Percentiles rank a stretch among this genome's conserved stretches.
These are phyloP conservation scores for Diaporthe vaccinii DNA, from an alignment of 2,329 filamentous ascomycete genomes.

Conservation along the genomic window DNA sequence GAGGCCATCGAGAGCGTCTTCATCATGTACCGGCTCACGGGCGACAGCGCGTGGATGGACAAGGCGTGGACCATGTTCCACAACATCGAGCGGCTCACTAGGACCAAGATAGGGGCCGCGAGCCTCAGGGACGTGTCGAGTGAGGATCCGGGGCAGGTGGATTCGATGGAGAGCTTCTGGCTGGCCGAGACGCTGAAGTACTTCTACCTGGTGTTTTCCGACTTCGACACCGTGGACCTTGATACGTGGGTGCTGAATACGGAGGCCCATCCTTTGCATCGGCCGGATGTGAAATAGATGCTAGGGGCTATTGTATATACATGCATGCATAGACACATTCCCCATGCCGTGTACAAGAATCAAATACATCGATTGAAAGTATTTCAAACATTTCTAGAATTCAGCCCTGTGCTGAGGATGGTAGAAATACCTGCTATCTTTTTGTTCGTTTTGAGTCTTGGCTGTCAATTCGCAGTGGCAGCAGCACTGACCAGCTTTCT, in stretches of 20 bases:
- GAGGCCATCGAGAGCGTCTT: constrained; percentile 88
- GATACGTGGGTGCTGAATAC: constrained; percentile 74
- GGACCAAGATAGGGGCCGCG: constrained; percentile 73
- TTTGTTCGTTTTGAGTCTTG: not conserved
- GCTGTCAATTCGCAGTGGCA: not conserved
- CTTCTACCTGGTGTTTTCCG: constrained; percentile 73
- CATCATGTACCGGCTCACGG: constrained; percentile 81
- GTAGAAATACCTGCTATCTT: not conserved
- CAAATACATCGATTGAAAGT: not conserved
- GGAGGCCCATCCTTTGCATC: constrained; percentile 65
- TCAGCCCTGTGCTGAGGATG: not conserved
- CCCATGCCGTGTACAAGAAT: not conserved
- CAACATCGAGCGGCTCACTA: constrained; percentile 71
- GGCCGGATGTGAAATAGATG: constrained; percentile 44
- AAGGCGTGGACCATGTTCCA: constrained; percentile 83
- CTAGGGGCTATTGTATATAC: not conserved
- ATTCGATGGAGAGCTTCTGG: constrained; percentile 84
- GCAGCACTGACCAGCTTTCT: constrained; percentile 10
- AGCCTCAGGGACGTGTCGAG: constrained; percentile 76
- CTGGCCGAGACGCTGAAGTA: constrained; percentile 78
- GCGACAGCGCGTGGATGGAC: constrained; percentile 73
- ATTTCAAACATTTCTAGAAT: not conserved
- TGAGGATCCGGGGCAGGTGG: constrained; percentile 54
- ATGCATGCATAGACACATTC: not conserved
- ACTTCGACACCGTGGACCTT: constrained; percentile 69